Base-by-base conservation (phyloP, 73 alveolate species). In the Paramecium tetraurelia region DNA sequence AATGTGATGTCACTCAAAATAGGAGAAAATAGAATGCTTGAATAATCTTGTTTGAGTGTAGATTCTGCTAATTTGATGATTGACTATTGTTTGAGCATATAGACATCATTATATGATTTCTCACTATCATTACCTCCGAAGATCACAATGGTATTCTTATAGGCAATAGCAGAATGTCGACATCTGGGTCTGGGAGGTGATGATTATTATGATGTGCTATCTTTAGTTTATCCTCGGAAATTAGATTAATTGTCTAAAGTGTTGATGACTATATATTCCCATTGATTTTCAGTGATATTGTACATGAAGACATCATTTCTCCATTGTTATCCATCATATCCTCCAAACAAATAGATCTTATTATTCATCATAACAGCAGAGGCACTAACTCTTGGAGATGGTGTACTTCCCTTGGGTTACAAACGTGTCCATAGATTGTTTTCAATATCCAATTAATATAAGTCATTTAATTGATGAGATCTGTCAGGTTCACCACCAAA, bases 111-210 rank as follows among this genome's bases (percentile, higher is more conserved):
- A 71, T 85, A 96, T 76, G 96, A 86, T 58, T 89, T 93, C 50
- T 96, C 98, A 69, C 97, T 92, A 89, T 96, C 98, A 89, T 96
- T 96, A 2, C 98, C 98, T 58, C 98, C 98, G 63, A 96, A 96
- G 22, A 96, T 92, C 31, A 72, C 93, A 24, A 96, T 93, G 22
- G 89, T 63, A 7, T 95, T 96, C 43, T 94, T 93, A 14, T 92
- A 92, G 10, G 94, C 48, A 77, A 88, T 96, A 48, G 98, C 96
- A 1, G 96, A 85, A 85, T 96, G 98, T 22, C 98, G 70, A 83
- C 98, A 96, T 33, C 98, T 43, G 5, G 98, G 97, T 59, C 92
- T 63, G 0, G 98, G 98, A 24, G 92, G 89, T 48, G 22, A 53
- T 53, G 41, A 57, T 20, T 96, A 95, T 20, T 58, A 35, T 14